phyloP scores from a whole-genome alignment of 345 rosid species.

The Hibiscus tridactylites region DNA sequence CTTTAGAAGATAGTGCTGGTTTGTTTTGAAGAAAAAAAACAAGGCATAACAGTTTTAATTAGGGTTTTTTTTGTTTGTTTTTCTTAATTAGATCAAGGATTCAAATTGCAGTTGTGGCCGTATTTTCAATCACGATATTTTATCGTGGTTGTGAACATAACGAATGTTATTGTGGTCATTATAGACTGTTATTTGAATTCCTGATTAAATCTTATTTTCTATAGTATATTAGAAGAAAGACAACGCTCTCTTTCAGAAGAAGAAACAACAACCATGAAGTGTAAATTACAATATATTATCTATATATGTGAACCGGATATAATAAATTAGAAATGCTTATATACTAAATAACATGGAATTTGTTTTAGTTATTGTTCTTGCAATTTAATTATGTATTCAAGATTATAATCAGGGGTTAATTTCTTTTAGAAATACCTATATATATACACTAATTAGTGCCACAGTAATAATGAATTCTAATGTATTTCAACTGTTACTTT shows the following conservation, averaged over 20 bases:
- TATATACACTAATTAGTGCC: too few species aligned
- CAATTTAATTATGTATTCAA: background rate
- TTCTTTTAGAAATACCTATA: too few species aligned
- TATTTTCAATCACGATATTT: too few species aligned
- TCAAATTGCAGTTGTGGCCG: too few species aligned
- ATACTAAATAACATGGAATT: background rate
- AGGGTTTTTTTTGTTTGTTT: background rate
- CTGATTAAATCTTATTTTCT: background rate
- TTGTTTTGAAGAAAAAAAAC: conserved; percentile 20
- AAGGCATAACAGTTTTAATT: background rate
- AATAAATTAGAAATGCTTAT: background rate
- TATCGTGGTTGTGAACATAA: too few species aligned
- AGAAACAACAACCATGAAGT: conserved; percentile 1
- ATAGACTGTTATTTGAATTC: too few species aligned
- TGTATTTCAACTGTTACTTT: too few species aligned
- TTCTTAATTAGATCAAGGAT: too few species aligned
- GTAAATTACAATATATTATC: conserved; percentile 16
- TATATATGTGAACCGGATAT: background rate
- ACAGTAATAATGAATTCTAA: too few species aligned
- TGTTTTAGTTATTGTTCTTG: background rate
- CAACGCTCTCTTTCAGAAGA: background rate
- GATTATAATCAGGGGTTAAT: too few species aligned
- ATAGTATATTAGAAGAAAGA: background rate
- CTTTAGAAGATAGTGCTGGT: conserved; percentile 27
- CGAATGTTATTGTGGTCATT: too few species aligned